Base-by-base conservation (phyloP, 2,329 filamentous ascomycete species). In the Fusarium redolens region DNA sequence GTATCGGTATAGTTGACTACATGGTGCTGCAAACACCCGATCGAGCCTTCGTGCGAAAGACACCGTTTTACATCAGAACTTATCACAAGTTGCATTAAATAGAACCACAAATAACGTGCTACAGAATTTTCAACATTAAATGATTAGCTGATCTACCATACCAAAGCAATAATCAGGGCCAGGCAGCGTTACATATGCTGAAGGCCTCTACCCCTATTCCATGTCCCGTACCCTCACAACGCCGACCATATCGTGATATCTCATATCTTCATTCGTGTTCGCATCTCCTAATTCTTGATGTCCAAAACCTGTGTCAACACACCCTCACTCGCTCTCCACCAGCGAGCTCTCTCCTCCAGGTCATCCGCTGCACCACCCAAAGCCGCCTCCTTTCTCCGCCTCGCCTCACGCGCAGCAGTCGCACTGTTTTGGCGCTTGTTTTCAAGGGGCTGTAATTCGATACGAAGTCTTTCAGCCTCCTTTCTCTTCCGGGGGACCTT, bases 311-410 rank as follows among this genome's bases (percentile, higher is more conserved):
- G 86, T 77, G 84, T 89, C 79, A 95, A 80, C 17, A 85, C 87
- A 13, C 84, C 83, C 78, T 94, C 92, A n/a, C 89, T 90, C 22
- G 91, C 91, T 73, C 89, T 88, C 82, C 91, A 90, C 93, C 93
- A 96, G 73, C 92, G 85, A 10, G 92, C 93, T 75, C 90, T 87
- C 81, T 93, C 91, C 79, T 95, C 93, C 37, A 95, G 80, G 76
- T 95, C 92, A 75, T 94, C 92, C 20, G 89, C 89, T 45, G 90
- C 88, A 10, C 91, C 92, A 9, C 90, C 89, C 12, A 91, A 83
- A 13, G 90, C 87, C 15, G 87, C 87, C 76, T 94, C 92, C 79
- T 91, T 92, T 75, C 92, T 87, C 77, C 90, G 85, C 80, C 87
- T 88, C 17, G 92, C 92, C 76, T 95, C 93, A 73, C 86, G 88